Conservation (phyloP, 305 asterid species). For the Withania somnifera region DNA sequence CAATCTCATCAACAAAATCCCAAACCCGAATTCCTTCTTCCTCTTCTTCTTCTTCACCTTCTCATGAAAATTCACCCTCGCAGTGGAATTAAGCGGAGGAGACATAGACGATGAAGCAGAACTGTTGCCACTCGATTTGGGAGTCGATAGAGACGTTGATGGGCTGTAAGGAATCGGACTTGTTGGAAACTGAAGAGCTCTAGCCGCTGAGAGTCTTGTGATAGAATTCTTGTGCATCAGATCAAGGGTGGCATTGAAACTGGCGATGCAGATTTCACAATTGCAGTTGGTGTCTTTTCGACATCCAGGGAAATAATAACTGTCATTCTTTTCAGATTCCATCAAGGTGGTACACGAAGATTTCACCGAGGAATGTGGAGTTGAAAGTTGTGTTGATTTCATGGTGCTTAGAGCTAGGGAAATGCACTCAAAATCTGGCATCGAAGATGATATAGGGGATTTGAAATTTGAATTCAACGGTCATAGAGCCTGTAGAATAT, state of each 20-base stretch:
- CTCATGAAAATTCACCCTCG: conserved; percentile 10
- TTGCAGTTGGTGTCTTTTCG: conserved; percentile 67
- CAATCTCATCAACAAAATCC: conserved; percentile 19
- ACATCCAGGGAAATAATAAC: conserved; percentile 64
- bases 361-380: conserved; percentile 54
- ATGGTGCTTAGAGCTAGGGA: conserved; percentile 17
- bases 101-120: conserved; percentile 6
- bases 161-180: conserved; percentile 41
- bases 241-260: conserved; percentile 80
- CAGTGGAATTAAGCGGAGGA: conserved; percentile 15
- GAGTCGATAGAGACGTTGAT: conserved; percentile 22
- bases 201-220: conserved; percentile 29
- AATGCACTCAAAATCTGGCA: neutral
- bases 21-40: conserved; percentile 22
- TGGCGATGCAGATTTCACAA: conserved; percentile 73
- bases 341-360: conserved; percentile 40
- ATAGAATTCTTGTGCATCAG: conserved; percentile 42
- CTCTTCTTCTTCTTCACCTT: conserved; percentile 21
- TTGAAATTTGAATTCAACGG: conserved; percentile 56
- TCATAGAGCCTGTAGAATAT: neutral
- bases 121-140: conserved; percentile 14
- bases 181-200: conserved; percentile 23
- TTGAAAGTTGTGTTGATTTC: conserved; percentile 23
- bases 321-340: conserved; percentile 46
- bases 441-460: neutral